Base-by-base conservation (phyloP, 495 filamentous ascomycete species). In the Thermothielavioides terrestris region DNA sequence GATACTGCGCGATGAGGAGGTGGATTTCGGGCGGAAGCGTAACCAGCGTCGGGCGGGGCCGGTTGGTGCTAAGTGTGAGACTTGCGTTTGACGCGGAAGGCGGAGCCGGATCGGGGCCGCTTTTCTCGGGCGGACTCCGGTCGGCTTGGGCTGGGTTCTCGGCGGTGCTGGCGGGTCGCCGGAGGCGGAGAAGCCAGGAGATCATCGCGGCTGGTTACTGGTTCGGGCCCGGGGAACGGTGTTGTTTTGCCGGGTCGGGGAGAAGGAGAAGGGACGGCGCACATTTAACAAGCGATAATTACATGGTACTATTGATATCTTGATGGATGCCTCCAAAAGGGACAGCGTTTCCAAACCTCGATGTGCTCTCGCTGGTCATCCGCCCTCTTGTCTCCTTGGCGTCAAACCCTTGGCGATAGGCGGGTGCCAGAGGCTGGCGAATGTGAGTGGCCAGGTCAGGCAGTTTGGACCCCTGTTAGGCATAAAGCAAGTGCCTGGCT, bases 1-100 rank as follows among this genome's bases (percentile, higher is more conserved):
- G 77, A 40, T 76, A 63, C 9, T 57, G 54, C 30, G 67, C 55
- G 45, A 82, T 76, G 23, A 75, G 62, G 15, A 75, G 58, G 53
- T 85, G 83, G 23, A 86, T 73, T 57, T 86, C 83, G 20, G 79
- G 70, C 2, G 83, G 83, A 9, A 86, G 71, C 1, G 43, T 53
- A 8, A 46, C 12, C 23, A 56, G 32, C 17, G 48, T 48, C 25
- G 30, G 25, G 21, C 38, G 12, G 21, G 21, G 27, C 4, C 31
- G 35, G 11, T 8, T 12, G 10, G 6, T 20, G 20, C 28, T 4
- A n/a, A n/a, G n/a, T n/a, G n/a, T n/a, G n/a, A n/a, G n/a, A n/a
- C n/a, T n/a, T n/a, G n/a, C n/a, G n/a, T 22, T 11, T n/a, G 18
- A 2, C 7, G 25, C 18, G 9, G 14, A 2, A 34, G 15, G 11